Conservation (phyloP, 2,329 filamentous ascomycete species). For the Calonectria pteridis region DNA sequence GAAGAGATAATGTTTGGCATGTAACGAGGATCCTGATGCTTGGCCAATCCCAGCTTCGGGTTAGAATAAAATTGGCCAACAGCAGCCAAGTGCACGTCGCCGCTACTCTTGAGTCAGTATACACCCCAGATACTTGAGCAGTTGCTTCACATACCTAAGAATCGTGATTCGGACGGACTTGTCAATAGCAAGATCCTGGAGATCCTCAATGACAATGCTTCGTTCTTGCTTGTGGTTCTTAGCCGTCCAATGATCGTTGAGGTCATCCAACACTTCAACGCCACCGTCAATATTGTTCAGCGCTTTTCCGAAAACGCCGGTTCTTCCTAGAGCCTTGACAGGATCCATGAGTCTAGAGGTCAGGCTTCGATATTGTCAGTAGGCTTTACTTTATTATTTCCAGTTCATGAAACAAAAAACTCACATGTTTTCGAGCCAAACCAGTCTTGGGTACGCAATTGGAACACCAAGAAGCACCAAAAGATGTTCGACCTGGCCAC, state of each 20-base stretch:
- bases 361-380: constrained; percentile 65
- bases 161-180: constrained; percentile 94
- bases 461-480: constrained; percentile 89
- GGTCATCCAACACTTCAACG: constrained; percentile 89
- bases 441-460: constrained; percentile 81
- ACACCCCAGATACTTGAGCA: neutral
- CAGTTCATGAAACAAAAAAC: constrained; percentile 46
- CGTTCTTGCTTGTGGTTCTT: constrained; percentile 94
- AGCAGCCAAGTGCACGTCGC: constrained; percentile 93
- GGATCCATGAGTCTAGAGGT: constrained; percentile 90
- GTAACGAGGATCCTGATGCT: constrained; percentile 93
- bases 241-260: constrained; percentile 98
- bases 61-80: constrained; percentile 97
- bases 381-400: neutral
- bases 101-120: constrained; percentile 60
- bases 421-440: constrained; percentile 79
- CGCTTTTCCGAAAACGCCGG: constrained; percentile 82
- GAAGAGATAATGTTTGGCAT: constrained; percentile 97
- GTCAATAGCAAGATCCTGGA: constrained; percentile 93
- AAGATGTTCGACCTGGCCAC: constrained; percentile 89
- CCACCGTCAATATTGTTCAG: constrained; percentile 93
- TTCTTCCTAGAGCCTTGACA: constrained; percentile 87
- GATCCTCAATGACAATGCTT: constrained; percentile 86
- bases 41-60: constrained; percentile 80
- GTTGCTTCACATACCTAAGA: constrained; percentile 67